These are phyloP conservation scores for Tuber borchii DNA, from an alignment of 495 filamentous ascomycete species.

Conservation along the genomic window DNA sequence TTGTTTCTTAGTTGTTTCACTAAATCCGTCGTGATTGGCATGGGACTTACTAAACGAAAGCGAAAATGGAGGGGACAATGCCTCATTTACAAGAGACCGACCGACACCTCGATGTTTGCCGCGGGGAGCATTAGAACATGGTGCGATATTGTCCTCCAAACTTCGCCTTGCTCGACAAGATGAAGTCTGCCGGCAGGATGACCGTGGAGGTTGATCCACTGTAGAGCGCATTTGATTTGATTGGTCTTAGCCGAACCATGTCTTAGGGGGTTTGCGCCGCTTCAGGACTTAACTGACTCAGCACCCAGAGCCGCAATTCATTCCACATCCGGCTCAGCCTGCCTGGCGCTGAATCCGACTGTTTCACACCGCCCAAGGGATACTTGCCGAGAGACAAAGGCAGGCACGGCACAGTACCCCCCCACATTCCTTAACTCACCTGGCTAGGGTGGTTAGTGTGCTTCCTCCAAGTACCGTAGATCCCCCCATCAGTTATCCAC, in stretches of 20 bases:
- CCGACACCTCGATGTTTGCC: neutral
- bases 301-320: too few relatives aligned
- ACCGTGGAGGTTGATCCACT: neutral
- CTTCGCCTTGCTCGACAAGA: neutral
- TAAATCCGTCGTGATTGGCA: neutral
- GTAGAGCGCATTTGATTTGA: neutral
- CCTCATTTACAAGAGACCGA: neutral
- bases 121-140: neutral
- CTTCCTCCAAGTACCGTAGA: too few relatives aligned
- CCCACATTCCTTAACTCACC: too few relatives aligned
- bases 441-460: too few relatives aligned
- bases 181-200: neutral
- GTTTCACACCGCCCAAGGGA: too few relatives aligned
- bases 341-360: too few relatives aligned
- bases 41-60: neutral
- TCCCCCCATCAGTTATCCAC: too few relatives aligned
- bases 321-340: too few relatives aligned
- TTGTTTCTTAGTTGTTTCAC: neutral
- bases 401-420: too few relatives aligned
- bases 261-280: neutral
- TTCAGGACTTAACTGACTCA: neutral
- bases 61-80: neutral
- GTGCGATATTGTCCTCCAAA: neutral
- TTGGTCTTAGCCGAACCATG: neutral
- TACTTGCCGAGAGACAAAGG: too few relatives aligned